These are phyloP conservation scores for Scenedesmus sp. DNA, from an alignment of 163 green algal species.

Conservation along the genomic window DNA sequence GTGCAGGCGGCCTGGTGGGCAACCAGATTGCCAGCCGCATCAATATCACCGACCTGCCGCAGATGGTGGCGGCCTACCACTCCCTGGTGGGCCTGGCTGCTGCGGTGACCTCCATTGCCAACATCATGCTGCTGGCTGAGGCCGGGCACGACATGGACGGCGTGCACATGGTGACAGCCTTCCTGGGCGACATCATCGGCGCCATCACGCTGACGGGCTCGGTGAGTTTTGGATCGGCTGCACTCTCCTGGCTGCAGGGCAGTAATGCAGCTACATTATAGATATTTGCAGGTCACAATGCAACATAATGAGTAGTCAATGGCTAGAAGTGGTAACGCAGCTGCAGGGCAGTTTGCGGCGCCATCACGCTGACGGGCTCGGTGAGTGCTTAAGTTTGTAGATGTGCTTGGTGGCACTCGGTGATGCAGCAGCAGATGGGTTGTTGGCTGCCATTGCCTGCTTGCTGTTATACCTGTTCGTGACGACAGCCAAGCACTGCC, in stretches of 20 bases:
- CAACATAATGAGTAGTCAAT: no score
- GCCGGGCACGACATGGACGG: conserved; percentile 57
- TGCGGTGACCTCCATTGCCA: conserved; percentile 79
- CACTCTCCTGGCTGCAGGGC: no score
- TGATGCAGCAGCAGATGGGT: no score
- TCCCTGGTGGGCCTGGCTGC: conserved; percentile 92
- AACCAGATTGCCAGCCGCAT: conserved; percentile 75
- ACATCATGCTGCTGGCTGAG: conserved; percentile 73
- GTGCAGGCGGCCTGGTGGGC: conserved; percentile 67
- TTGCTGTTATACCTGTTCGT: no score
- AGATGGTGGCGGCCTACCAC: conserved; percentile 95
- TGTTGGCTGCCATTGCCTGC: no score
- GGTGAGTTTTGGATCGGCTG: conserved; percentile 15
- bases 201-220: conserved; percentile 91
- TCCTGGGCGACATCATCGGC: conserved; percentile 89
- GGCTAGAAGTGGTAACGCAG: no score
- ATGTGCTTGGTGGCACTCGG: no score
- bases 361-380: conserved; percentile 90
- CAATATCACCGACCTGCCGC: conserved; percentile 91
- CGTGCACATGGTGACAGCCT: conserved; percentile 78
- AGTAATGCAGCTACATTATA: no score
- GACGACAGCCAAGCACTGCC: no score
- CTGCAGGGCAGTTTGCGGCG: conserved; percentile 56
- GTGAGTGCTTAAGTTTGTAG: conserved; percentile 15
- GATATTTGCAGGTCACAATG: no score